These are phyloP conservation scores for Lepidium africanum DNA, from an alignment of 345 rosid species.

Conservation along the genomic window DNA sequence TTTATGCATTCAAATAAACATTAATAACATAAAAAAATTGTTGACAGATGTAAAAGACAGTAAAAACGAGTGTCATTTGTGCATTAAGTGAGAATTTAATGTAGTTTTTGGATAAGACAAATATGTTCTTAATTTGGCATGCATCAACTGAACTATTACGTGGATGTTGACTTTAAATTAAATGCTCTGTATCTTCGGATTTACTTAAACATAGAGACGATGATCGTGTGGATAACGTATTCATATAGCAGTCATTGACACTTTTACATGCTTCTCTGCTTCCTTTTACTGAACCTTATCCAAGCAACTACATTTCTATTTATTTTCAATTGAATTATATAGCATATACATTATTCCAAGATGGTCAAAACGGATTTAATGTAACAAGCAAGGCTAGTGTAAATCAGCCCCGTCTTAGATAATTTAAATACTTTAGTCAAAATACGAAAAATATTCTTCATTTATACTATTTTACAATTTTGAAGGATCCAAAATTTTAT, in stretches of 20 bases:
- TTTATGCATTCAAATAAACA: too few relatives aligned
- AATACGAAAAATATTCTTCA: too few relatives aligned
- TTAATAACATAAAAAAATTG: too few relatives aligned
- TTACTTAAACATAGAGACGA: neutral
- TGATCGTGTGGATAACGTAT: neutral
- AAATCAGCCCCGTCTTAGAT: too few relatives aligned
- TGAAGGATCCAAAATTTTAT: too few relatives aligned
- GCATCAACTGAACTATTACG: neutral
- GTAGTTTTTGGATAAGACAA: constrained; percentile 12
- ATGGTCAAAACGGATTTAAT: too few relatives aligned
- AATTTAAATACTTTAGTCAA: too few relatives aligned
- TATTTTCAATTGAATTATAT: too few relatives aligned
- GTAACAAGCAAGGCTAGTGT: too few relatives aligned
- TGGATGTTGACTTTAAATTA: neutral
- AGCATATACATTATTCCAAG: too few relatives aligned
- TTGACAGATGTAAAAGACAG: constrained; percentile 8
- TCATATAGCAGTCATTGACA: neutral
- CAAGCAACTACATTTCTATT: too few relatives aligned
- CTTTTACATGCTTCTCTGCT: neutral
- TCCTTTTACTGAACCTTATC: neutral
- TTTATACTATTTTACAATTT: too few relatives aligned
- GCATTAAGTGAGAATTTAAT: neutral
- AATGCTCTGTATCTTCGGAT: neutral
- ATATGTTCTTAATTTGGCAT: neutral
- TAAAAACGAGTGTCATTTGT: neutral